These are phyloP conservation scores for Eucalyptus sp. DNA, from an alignment of 345 rosid genomes.

Conservation along the genomic window DNA sequence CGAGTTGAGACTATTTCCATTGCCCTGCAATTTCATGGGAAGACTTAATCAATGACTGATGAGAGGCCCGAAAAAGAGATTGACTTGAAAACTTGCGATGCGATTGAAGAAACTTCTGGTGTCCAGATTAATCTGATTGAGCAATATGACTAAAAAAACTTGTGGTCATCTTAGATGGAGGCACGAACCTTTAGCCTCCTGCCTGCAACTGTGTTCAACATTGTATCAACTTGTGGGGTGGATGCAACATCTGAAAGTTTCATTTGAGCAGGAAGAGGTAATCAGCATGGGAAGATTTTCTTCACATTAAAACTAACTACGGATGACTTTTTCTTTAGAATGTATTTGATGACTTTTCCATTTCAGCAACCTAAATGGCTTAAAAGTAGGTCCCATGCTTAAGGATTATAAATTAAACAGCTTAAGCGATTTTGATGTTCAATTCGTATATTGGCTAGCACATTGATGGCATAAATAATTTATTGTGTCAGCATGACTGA, in stretches of 20 bases:
- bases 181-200: not conserved
- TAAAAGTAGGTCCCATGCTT: not conserved
- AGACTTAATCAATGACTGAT: not conserved
- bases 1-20: not conserved
- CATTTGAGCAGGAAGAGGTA: not conserved
- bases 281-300: not conserved
- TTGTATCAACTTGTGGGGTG: not conserved
- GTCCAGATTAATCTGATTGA: not conserved
- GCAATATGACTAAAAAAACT: not conserved
- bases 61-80: not conserved
- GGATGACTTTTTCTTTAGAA: not conserved
- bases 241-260: not conserved
- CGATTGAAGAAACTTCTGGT: not conserved
- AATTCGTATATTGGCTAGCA: not conserved
- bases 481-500: not conserved
- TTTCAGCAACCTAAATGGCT: not conserved
- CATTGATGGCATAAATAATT: not conserved
- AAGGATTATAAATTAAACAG: not conserved
- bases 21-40: not conserved
- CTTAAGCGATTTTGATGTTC: not conserved
- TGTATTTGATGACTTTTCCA: not conserved
- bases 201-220: not conserved
- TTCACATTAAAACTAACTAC: not conserved
- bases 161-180: not conserved
- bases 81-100: not conserved